Evolutionary conservation across 1,284 basidiomycete species (phyloP).

Genomic region (Amylostereum chailletii): DNA sequence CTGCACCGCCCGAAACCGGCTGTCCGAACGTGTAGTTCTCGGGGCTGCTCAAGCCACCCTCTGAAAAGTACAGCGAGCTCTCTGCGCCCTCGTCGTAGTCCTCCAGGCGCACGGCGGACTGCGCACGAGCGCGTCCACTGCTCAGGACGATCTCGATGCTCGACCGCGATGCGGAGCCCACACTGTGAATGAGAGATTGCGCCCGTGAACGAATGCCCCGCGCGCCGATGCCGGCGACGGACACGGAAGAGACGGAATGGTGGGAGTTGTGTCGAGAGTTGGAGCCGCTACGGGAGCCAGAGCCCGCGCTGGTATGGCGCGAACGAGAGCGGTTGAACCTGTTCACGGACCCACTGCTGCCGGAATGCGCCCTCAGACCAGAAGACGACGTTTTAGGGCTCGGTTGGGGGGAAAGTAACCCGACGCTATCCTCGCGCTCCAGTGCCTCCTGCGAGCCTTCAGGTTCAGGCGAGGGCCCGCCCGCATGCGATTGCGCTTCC

Average conservation of each 20-base stretch:
- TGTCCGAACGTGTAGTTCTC: conserved; percentile 70
- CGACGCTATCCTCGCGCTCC: conserved; percentile 65
- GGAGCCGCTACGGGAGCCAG: conserved; percentile 21
- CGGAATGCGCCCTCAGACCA: conserved; percentile 34
- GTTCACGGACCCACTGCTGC: conserved; percentile 17
- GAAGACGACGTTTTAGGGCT: conserved; percentile 51
- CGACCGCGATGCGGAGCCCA: conserved; percentile 52
- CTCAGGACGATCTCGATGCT: conserved; percentile 50
- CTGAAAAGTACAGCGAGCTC: conserved; percentile 29
- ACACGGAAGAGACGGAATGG: conserved; percentile 11
- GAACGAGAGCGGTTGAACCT: conserved; percentile 10
- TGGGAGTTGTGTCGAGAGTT: conserved; percentile 41
- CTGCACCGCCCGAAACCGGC: conserved; percentile 24
- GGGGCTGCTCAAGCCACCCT: conserved; percentile 39
- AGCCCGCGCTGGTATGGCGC: conserved; percentile 8
- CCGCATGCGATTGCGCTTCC: conserved; percentile 12
- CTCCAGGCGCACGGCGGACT: conserved; percentile 49
- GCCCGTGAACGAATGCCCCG: conserved; percentile 39
- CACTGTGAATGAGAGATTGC: conserved; percentile 55
- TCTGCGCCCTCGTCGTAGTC: conserved; percentile 13
- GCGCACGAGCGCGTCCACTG: conserved; percentile 29
- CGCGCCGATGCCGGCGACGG: conserved; percentile 28
- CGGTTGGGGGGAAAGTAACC: conserved; percentile 40
- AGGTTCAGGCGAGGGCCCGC: conserved; percentile 35
- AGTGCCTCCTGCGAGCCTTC: conserved; percentile 49